Evolutionary conservation across 2,329 filamentous ascomycete species (phyloP), one percentile per base, ranked within the genome.

Genomic region (Penicillium verrucosum): DNA sequence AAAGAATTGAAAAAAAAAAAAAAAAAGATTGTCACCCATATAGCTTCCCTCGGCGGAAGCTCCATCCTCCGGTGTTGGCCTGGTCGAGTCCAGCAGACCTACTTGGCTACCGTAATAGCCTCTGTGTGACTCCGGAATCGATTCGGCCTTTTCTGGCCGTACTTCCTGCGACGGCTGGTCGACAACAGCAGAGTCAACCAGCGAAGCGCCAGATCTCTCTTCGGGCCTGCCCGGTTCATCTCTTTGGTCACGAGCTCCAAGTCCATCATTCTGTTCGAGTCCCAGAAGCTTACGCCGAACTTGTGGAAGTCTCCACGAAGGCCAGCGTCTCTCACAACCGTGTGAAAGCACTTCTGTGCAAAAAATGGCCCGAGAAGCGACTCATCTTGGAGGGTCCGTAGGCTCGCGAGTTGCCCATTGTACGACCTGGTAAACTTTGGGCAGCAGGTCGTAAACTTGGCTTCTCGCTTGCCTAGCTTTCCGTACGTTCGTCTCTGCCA

Each of bases 241-340:
- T 12, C 3, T 1, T 0, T 5, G 10, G 11, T 14, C 3, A n/a
- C 11, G 2, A 51, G 21, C 9, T 37, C 37, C 8, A 51, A 25
- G 0, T 0, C 0, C 0, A 18, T 1, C 48, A 42, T 41, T 25
- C 12, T 32, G 1, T n/a, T 1, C 1, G 12, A 5, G 1, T 50
- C 25, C 36, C 36, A 50, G n/a, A 50, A 50, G 18, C 25, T 14
- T 1, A 50, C 36, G 1, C 47, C 47, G 4, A 41, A 50, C 12
- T 29, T 30, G 1, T n/a, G 12, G 8, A 41, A 50, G 2, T 38
- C 14, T 8, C 47, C 34, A 1, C 30, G 32, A 9, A 34, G n/a
- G 8, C 36, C 47, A 5, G 47, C 25, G 7, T 5, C 16, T 14
- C 5, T 11, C 3, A 50, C 12, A 2, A 27, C 25, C 11, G 47